Percentiles rank a stretch among this genome's conserved stretches.
Evolutionary conservation across 2,329 filamentous ascomycete genomes (phyloP).

Genomic region (Exophiala phaeomuriformis): DNA sequence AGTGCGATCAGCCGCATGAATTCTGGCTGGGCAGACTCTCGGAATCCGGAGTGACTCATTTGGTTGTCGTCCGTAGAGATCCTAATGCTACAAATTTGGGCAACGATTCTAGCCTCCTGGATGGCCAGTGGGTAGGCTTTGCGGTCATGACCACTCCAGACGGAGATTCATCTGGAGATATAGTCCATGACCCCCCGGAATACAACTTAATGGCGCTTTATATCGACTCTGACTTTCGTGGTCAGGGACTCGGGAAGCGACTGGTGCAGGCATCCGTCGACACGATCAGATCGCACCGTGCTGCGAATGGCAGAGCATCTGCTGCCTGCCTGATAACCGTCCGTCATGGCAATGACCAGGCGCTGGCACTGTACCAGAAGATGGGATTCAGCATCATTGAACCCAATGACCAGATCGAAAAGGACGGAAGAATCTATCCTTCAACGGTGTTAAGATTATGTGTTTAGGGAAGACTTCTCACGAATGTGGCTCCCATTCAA

Average conservation of each 20-base stretch:
- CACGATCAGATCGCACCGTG: conserved; percentile 2
- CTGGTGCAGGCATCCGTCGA: conserved; percentile 18
- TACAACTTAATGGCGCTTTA: conserved; percentile 17
- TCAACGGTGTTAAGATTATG: conserved; percentile 8
- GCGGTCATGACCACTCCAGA: conserved; percentile 28
- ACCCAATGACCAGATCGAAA: conserved; percentile 11
- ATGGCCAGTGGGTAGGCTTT: conserved; percentile 31
- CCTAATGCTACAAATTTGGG: neutral
- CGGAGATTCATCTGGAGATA: neutral
- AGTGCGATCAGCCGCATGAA: conserved; percentile 26
- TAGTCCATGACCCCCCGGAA: neutral
- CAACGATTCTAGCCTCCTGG: neutral
- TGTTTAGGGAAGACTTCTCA: neutral
- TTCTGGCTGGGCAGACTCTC: conserved; percentile 30
- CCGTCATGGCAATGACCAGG: conserved; percentile 18
- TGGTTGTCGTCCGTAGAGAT: conserved; percentile 25
- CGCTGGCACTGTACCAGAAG: conserved; percentile 18
- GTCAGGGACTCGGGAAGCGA: conserved; percentile 16
- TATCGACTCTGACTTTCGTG: conserved; percentile 12
- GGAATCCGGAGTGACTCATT: conserved; percentile 28
- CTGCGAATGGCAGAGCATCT: neutral
- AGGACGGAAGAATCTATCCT: conserved; percentile 14
- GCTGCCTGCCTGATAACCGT: conserved; percentile 8
- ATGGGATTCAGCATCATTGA: conserved; percentile 18
- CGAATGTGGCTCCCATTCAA: too few relatives aligned